These are phyloP conservation scores for Phytophthora hybrid DNA, from an alignment of 352 stramenopile species.

Conservation along the genomic window DNA sequence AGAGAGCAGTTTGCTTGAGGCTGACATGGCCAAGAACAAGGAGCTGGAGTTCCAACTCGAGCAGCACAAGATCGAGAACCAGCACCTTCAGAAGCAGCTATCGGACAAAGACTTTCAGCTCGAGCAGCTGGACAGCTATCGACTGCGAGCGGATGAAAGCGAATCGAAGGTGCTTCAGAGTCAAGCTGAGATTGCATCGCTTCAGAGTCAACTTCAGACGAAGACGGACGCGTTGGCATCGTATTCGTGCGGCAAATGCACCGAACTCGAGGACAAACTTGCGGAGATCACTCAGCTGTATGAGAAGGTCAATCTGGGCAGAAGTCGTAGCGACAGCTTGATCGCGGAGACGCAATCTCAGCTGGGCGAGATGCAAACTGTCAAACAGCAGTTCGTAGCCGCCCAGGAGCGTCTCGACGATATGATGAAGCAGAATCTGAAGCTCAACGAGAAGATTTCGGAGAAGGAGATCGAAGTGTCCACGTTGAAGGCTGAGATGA, in stretches of 20 bases:
- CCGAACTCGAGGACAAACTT: slow-evolving; percentile 55
- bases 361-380: slow-evolving; percentile 46
- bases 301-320: slow-evolving; percentile 69
- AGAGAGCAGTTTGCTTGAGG: slow-evolving; percentile 21
- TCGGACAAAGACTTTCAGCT: slow-evolving; percentile 74
- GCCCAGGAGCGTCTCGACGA: slow-evolving; percentile 56
- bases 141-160: slow-evolving; percentile 53
- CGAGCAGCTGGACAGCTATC: slow-evolving; percentile 63
- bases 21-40: slow-evolving; percentile 36
- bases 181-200: slow-evolving; percentile 40
- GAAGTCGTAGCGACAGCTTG: slow-evolving; percentile 64
- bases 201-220: slow-evolving; percentile 47
- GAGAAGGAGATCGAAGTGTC: slow-evolving; percentile 62
- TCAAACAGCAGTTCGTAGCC: slow-evolving; percentile 50
- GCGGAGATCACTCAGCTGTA: slow-evolving; percentile 60
- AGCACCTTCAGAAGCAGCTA: slow-evolving; percentile 74
- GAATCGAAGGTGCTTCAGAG: slow-evolving; percentile 49
- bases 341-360: slow-evolving; percentile 63
- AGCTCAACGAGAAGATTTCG: slow-evolving; percentile 61
- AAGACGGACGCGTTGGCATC: slow-evolving; percentile 42
- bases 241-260: slow-evolving; percentile 51
- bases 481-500: slow-evolving; percentile 53
- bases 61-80: slow-evolving; percentile 81
- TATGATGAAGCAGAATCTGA: slow-evolving; percentile 60
- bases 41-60: slow-evolving; percentile 60